Evolutionary conservation across 2,329 filamentous ascomycete species (phyloP).

Genomic region (Aspergillus intermedius): DNA sequence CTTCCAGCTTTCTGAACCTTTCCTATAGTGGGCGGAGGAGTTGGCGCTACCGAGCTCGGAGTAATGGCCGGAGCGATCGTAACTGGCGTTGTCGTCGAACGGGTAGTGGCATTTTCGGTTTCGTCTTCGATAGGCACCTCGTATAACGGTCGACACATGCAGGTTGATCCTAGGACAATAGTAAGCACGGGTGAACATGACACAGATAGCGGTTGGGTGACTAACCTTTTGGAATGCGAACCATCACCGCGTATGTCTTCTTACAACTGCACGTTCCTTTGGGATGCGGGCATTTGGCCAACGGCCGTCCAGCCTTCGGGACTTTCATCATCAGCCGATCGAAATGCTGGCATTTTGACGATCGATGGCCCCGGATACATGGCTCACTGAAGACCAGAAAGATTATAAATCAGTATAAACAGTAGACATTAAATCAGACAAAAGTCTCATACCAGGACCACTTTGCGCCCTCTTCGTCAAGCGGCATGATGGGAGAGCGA

Average conservation of each 20-base stretch:
- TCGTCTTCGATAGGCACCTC: conserved; percentile 27
- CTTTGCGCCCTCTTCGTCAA: conserved; percentile 40
- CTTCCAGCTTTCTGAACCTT: conserved; percentile 32
- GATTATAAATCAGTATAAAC: conserved; percentile 4
- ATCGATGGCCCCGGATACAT: conserved; percentile 44
- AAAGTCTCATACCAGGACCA: conserved; percentile 38
- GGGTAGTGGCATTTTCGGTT: conserved; percentile 10
- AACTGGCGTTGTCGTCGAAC: conserved; percentile 1
- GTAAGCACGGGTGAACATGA: background rate
- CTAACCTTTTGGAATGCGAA: conserved; percentile 39
- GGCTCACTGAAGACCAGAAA: conserved; percentile 32
- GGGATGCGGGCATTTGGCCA: conserved; percentile 43
- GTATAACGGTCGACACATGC: conserved; percentile 37
- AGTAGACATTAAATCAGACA: background rate
- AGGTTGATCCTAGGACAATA: conserved; percentile 28
- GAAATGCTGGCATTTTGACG: conserved; percentile 45
- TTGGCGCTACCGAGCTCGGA: conserved; percentile 11
- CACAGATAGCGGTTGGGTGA: background rate
- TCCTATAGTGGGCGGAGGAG: conserved; percentile 21
- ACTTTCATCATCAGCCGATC: conserved; percentile 46
- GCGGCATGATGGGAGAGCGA: conserved; percentile 29
- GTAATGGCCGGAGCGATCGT: background rate
- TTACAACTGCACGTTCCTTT: conserved; percentile 38
- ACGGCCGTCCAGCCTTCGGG: conserved; percentile 42
- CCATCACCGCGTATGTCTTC: conserved; percentile 39